phyloP scores from a whole-genome alignment of 1,284 basidiomycete species.

The Ganoderma leucocontextum region DNA sequence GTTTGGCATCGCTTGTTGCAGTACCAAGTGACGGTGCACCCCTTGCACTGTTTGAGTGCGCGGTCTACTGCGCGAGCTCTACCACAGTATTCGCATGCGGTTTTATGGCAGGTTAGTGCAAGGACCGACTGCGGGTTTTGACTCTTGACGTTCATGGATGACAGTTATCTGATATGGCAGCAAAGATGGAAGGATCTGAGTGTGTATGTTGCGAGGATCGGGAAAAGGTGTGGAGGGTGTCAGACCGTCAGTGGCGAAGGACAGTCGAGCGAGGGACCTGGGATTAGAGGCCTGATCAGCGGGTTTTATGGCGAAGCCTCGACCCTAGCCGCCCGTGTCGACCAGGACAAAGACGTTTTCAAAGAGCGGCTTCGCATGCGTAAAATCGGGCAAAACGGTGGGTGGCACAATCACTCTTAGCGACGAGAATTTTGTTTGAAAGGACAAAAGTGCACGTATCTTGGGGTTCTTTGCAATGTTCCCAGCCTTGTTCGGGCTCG shows the following conservation, averaged over 20 bases:
- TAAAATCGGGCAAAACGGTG: too few species aligned
- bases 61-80: not conserved
- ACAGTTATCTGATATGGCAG: too few species aligned
- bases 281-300: not conserved
- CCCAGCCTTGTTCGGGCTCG: too few species aligned
- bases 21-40: not conserved
- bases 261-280: not conserved
- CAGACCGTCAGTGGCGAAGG: too few species aligned
- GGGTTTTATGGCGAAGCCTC: not conserved
- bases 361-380: not conserved
- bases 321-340: not conserved
- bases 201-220: too few species aligned
- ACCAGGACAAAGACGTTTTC: not conserved
- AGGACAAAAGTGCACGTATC: too few species aligned
- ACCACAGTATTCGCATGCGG: not conserved
- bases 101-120: not conserved
- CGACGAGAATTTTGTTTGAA: too few species aligned
- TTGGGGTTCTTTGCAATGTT: too few species aligned
- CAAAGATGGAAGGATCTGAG: too few species aligned
- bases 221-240: too few species aligned
- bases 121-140: not conserved
- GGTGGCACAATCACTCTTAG: too few species aligned
- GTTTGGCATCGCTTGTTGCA: not conserved
- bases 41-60: not conserved
- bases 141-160: not conserved